These are phyloP conservation scores for Phaeomoniella chlamydospora DNA, from an alignment of 2,329 filamentous ascomycete genomes.

Conservation along the genomic window DNA sequence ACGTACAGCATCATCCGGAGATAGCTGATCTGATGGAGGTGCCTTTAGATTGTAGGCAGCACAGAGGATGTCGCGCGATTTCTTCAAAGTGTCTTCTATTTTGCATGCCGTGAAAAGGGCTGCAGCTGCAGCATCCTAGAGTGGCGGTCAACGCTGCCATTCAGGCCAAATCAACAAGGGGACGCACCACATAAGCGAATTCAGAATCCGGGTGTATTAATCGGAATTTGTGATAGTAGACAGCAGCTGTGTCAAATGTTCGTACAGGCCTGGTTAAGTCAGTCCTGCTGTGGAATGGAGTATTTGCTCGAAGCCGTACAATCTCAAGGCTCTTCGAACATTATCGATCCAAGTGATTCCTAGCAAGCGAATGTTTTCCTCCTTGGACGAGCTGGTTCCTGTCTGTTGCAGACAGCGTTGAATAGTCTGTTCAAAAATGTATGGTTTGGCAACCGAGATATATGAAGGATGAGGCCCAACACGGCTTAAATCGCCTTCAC, in stretches of 20 bases:
- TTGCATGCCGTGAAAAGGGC: conserved; percentile 90
- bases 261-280: conserved; percentile 53
- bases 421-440: conserved; percentile 68
- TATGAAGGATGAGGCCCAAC: conserved; percentile 45
- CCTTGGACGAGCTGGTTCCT: conserved; percentile 59
- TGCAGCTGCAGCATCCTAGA: conserved; percentile 69
- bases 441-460: conserved; percentile 55
- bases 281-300: too few species aligned
- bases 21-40: conserved; percentile 49
- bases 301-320: conserved; percentile 58
- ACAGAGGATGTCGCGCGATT: conserved; percentile 83
- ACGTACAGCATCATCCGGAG: conserved; percentile 67
- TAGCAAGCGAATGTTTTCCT: conserved; percentile 68
- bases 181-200: conserved; percentile 53
- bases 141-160: background rate
- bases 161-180: too few species aligned
- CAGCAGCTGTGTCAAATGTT: conserved; percentile 81
- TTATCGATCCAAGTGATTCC: conserved; percentile 83
- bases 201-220: conserved; percentile 72
- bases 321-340: conserved; percentile 60
- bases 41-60: conserved; percentile 77
- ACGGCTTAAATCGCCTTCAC: background rate
- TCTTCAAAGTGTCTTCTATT: conserved; percentile 95
- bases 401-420: conserved; percentile 56
- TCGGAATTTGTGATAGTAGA: conserved; percentile 89